A percentile compares a stretch with the other conserved stretches of the same genome.
Conservation (phyloP, 1,284 basidiomycete genomes). For the Caloboletus inedulis region DNA sequence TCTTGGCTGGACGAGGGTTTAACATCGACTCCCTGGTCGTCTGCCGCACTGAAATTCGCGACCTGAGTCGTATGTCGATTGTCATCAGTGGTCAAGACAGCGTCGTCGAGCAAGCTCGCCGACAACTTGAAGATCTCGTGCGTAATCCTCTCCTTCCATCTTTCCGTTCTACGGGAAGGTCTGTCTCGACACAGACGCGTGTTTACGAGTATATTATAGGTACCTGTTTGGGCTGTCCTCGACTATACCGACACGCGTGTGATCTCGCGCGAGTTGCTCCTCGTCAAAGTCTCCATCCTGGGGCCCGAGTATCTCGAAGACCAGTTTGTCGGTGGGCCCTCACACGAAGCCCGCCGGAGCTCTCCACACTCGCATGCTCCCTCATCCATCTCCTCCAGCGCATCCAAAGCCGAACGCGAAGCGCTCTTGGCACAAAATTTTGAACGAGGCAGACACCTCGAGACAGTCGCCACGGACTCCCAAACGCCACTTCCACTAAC, state of each 20-base stretch:
- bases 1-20: constrained; percentile 95
- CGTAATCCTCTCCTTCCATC: constrained; percentile 29
- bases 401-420: constrained; percentile 64
- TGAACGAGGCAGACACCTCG: constrained; percentile 53
- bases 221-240: constrained; percentile 96
- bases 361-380: constrained; percentile 3
- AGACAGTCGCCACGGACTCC: constrained; percentile 20
- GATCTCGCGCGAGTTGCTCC: constrained; percentile 84
- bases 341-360: constrained; percentile 61
- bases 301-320: constrained; percentile 97
- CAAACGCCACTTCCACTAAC: constrained; percentile 51
- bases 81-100: constrained; percentile 96
- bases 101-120: constrained; percentile 93
- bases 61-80: constrained; percentile 98
- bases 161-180: neutral
- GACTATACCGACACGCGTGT: constrained; percentile 92
- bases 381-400: constrained; percentile 23
- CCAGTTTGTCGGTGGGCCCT: constrained; percentile 80
- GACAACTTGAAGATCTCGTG: constrained; percentile 92
- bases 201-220: constrained; percentile 44
- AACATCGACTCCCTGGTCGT: constrained; percentile 99
- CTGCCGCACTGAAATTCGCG: constrained; percentile 95
- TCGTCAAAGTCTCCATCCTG: constrained; percentile 93
- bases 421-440: constrained; percentile 70
- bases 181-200: neutral